A percentile compares a stretch with the other conserved stretches of the same genome.
Conservation (phyloP, 495 filamentous ascomycete genomes). For the Aspergillus baeticus region DNA sequence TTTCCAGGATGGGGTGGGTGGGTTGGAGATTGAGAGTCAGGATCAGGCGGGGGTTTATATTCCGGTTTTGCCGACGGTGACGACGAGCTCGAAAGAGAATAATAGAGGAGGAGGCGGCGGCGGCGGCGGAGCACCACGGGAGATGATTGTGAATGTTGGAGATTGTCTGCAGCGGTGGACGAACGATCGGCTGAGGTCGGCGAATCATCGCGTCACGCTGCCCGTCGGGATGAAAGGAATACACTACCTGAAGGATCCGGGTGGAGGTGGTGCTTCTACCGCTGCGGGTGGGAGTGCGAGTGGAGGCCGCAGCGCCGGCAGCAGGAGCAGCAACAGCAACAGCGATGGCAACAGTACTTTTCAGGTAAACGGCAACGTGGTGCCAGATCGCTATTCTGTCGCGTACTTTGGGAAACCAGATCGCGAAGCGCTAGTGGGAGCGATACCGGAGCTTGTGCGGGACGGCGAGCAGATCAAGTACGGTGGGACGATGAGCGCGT, state of each 20-base stretch:
- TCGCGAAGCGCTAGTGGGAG: slow-evolving; percentile 20
- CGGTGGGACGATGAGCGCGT: slow-evolving; percentile 30
- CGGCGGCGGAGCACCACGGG: no score
- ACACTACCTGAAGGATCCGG: background rate
- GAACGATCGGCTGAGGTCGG: slow-evolving; percentile 47
- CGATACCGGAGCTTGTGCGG: slow-evolving; percentile 10
- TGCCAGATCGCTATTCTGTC: slow-evolving; percentile 31
- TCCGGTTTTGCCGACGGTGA: background rate
- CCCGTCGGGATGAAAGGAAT: background rate
- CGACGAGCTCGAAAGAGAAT: background rate
- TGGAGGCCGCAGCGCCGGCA: no score
- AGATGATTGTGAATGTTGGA: slow-evolving; percentile 64
- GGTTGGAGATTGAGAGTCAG: slow-evolving; percentile 45
- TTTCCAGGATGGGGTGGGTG: slow-evolving; percentile 47
- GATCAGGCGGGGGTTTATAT: background rate
- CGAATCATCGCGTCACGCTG: slow-evolving; percentile 31
- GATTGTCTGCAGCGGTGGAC: slow-evolving; percentile 62
- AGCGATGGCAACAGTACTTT: no score
- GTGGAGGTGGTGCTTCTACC: background rate
- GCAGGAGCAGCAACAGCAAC: no score
- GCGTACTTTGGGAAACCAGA: slow-evolving; percentile 36
- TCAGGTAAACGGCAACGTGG: background rate
- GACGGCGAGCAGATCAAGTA: slow-evolving; percentile 1
- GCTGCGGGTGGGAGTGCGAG: background rate
- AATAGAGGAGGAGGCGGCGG: no score